Percentiles rank a stretch among this genome's conserved stretches.
Conservation (phyloP, 1,139 yeast genomes). For the Zygotorulaspora mrakii region DNA sequence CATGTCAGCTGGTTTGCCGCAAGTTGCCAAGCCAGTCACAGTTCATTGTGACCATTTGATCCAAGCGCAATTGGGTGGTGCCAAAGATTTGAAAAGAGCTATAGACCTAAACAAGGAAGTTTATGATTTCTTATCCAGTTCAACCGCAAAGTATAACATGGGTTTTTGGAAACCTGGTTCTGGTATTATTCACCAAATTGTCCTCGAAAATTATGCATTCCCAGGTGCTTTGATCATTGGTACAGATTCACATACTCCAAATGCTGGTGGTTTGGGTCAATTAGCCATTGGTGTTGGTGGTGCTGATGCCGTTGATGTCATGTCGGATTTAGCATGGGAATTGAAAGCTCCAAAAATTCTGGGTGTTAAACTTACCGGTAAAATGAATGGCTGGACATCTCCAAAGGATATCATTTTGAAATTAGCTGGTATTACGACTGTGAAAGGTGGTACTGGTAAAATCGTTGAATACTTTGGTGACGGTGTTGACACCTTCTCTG, state of each 20-base stretch:
- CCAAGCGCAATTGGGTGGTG: conserved; percentile 95
- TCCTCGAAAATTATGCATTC: conserved; percentile 94
- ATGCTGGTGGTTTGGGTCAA: conserved; percentile 99
- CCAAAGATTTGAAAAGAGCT: conserved; percentile 90
- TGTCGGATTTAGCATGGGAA: conserved; percentile 96
- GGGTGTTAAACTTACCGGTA: conserved; percentile 96
- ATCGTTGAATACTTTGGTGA: conserved; percentile 97
- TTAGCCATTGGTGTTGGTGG: conserved; percentile 99
- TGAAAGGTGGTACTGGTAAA: conserved; percentile 98
- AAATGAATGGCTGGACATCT: conserved; percentile 95
- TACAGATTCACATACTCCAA: conserved; percentile 98
- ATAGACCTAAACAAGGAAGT: conserved; percentile 93
- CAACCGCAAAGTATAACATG: conserved; percentile 95
- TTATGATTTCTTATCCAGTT: conserved; percentile 87
- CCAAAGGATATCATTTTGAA: conserved; percentile 96
- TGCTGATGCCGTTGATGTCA: conserved; percentile 98
- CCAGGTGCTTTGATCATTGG: conserved; percentile 98
- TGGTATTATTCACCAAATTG: conserved; percentile 97
- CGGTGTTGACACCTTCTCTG: conserved; percentile 92
- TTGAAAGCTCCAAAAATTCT: conserved; percentile 96
- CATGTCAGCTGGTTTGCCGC: conserved; percentile 95
- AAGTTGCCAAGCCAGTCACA: conserved; percentile 93
- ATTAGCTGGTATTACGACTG: conserved; percentile 96
- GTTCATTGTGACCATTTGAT: conserved; percentile 99
- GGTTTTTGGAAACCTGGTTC: conserved; percentile 99